A percentile compares a stretch with the other conserved stretches of the same genome.
phyloP scores from a whole-genome alignment of 371 early-diverging fungal genomes.

The Antonospora locustae region DNA sequence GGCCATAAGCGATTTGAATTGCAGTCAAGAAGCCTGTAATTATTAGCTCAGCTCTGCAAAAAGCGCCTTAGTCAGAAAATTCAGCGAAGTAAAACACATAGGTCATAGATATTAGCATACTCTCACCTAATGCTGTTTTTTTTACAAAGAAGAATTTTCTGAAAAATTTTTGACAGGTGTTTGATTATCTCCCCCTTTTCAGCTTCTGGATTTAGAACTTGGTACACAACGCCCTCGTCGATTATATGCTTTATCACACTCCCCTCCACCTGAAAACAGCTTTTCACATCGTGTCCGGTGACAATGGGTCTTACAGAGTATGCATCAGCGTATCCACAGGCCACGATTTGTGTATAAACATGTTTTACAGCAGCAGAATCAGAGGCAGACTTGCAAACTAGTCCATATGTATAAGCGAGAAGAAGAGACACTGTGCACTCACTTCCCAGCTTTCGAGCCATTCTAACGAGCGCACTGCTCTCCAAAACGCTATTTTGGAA shows the following conservation, averaged over 20 bases:
- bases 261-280: neutral
- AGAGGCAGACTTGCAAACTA: neutral
- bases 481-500: no score
- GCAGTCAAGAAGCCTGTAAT: no score
- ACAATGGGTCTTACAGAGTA: conserved; percentile 12
- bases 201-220: conserved; percentile 13
- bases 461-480: conserved; percentile 9
- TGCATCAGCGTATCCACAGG: conserved; percentile 6
- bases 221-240: conserved; percentile 15
- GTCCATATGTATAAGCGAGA: conserved; percentile 9
- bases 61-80: no score
- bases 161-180: conserved; percentile 6
- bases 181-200: conserved; percentile 9
- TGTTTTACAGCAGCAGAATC: no score
- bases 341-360: conserved; percentile 1
- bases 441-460: conserved; percentile 13
- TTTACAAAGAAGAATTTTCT: no score
- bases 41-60: no score
- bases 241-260: conserved; percentile 4
- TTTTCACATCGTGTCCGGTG: conserved; percentile 1
- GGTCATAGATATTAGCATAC: no score
- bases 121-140: no score
- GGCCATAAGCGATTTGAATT: no score
- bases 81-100: no score
- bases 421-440: conserved; percentile 9